These are phyloP conservation scores for Microcera coccophila DNA, from an alignment of 2,329 filamentous ascomycete species.

Conservation along the genomic window DNA sequence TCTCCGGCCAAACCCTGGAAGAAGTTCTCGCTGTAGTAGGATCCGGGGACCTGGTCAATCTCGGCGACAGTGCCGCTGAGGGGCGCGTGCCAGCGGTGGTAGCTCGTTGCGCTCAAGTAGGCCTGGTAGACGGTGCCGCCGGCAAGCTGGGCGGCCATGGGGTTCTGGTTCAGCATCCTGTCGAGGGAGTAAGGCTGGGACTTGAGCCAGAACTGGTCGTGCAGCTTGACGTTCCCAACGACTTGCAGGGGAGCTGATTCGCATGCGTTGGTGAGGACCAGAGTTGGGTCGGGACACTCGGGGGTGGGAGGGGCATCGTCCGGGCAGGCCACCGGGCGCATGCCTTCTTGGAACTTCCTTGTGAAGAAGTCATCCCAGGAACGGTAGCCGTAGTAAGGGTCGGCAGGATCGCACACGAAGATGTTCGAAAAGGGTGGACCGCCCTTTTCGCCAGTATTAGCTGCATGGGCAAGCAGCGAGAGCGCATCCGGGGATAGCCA, in stretches of 20 bases:
- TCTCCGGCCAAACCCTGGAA: background rate
- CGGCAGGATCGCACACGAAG: constrained; percentile 18
- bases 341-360: constrained; percentile 41
- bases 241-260: constrained; percentile 56
- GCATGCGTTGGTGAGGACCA: constrained; percentile 50
- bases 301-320: constrained; percentile 22
- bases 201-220: constrained; percentile 65
- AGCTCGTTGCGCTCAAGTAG: constrained; percentile 59
- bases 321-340: constrained; percentile 51
- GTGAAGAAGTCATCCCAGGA: constrained; percentile 66
- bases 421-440: constrained; percentile 13
- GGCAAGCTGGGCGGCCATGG: constrained; percentile 46
- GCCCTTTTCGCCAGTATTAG: constrained; percentile 11
- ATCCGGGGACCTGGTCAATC: background rate
- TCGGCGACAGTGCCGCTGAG: constrained; percentile 55
- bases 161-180: constrained; percentile 56
- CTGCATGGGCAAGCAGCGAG: constrained; percentile 13
- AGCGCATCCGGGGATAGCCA: constrained; percentile 19
- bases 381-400: constrained; percentile 43
- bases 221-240: constrained; percentile 42
- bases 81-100: constrained; percentile 66
- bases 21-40: background rate
- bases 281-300: constrained; percentile 5
- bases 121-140: constrained; percentile 64
- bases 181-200: constrained; percentile 58